Percentiles rank a stretch among this genome's conserved stretches.
Conservation (phyloP, 768 basidiomycete species). For the Russula sp. region DNA sequence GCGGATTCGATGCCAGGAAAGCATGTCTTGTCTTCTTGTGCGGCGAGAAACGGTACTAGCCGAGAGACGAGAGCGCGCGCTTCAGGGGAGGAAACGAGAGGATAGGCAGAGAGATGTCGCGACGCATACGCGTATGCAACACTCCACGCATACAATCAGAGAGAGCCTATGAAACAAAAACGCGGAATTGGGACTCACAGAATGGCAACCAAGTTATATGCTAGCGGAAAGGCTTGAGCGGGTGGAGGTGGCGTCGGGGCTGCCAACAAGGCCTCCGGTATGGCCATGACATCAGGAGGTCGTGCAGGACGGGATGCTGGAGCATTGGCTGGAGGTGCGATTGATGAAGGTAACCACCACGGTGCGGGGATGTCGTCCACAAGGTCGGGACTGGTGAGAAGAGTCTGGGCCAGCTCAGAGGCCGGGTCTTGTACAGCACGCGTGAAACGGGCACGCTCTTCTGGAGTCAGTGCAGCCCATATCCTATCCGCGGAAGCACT, state of each 20-base stretch:
- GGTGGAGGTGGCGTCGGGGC: conserved; percentile 30
- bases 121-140: conserved; percentile 64
- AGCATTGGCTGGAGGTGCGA: background rate
- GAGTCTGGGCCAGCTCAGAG: conserved; percentile 52
- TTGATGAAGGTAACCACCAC: conserved; percentile 54
- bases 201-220: conserved; percentile 66
- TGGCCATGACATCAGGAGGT: conserved; percentile 39
- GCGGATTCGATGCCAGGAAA: conserved; percentile 46
- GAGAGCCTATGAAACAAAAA: background rate
- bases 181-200: conserved; percentile 42
- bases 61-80: conserved; percentile 44
- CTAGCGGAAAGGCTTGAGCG: conserved; percentile 32
- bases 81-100: conserved; percentile 43
- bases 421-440: conserved; percentile 53
- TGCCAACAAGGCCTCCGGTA: conserved; percentile 41
- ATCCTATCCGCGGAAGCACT: conserved; percentile 49
- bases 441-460: conserved; percentile 56
- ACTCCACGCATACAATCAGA: conserved; percentile 33
- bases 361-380: conserved; percentile 46
- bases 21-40: conserved; percentile 51
- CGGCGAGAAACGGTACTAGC: conserved; percentile 59
- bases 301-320: conserved; percentile 29
- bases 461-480: conserved; percentile 55
- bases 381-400: conserved; percentile 54
- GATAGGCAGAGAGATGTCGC: conserved; percentile 56